Conservation (phyloP, 129 eudicot species). For the Saposhnikovia divaricata region DNA sequence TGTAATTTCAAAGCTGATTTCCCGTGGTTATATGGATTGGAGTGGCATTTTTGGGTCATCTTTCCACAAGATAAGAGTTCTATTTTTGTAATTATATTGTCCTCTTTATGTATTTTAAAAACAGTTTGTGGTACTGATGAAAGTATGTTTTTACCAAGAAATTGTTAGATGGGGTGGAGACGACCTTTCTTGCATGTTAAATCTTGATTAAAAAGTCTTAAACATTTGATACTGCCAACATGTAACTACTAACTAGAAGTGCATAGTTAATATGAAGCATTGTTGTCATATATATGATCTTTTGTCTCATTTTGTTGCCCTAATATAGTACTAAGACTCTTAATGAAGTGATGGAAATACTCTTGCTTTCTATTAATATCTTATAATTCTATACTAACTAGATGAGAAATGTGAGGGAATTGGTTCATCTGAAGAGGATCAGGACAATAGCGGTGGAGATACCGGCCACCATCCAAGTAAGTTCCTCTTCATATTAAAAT, state of each 20-base stretch:
- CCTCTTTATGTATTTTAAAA: too few relatives aligned
- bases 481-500: conserved; percentile 7
- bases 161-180: too few relatives aligned
- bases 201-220: too few relatives aligned
- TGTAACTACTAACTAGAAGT: not conserved
- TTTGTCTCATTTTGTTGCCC: not conserved
- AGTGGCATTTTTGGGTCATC: not conserved
- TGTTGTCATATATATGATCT: too few relatives aligned
- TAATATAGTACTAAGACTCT: not conserved
- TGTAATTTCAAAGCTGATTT: not conserved
- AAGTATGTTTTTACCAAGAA: too few relatives aligned
- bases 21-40: not conserved
- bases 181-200: too few relatives aligned
- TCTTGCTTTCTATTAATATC: not conserved
- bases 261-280: not conserved
- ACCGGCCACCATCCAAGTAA: conserved; percentile 87
- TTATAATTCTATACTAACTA: conserved; percentile 18
- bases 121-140: too few relatives aligned
- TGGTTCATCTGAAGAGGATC: conserved; percentile 93
- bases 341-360: not conserved
- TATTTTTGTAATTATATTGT: not conserved
- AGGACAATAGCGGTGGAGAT: conserved; percentile 73
- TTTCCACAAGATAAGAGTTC: not conserved
- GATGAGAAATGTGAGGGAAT: conserved; percentile 80
- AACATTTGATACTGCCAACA: not conserved